Evolutionary conservation across 441 rosid genomes (phyloP), one percentile per base, ranked within the genome.

Genomic region (Breynia disticha): DNA sequence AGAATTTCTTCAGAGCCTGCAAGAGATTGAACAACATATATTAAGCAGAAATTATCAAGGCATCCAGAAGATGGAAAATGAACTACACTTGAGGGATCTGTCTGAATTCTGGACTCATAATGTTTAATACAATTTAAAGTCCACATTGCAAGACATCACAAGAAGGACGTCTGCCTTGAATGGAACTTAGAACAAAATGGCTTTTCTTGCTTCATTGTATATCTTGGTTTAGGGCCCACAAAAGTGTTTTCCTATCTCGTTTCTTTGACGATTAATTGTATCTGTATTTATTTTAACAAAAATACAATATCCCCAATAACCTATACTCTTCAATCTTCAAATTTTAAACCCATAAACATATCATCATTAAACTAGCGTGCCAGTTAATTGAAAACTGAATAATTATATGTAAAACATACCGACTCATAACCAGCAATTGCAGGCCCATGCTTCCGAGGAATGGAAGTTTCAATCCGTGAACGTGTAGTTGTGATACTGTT

Each of bases 391-490:
- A 39, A 11, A 22, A n/a, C 19, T 8, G 32, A 46, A 54, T 56
- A 52, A 60, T 67, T 24, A 24, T 24, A 24, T 2, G 32, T 24
- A 24, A 24, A 67, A 67, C 87, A 50, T 81, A 91, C 98, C 65
- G 86, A 64, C 60, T 93, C 95, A 73, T 93, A 93, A 69, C 97
- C 97, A 60, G 97, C 98, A 72, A 93, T 76, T 3, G 98, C 98
- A 72, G 97, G 97, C 42, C 97, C 97, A 74, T 84, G 96, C 71
- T 88, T 93, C 70, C 95, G 86, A 71, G 98, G 98, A 70, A 93
- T 93, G 21, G 91, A 79, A 63, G 90, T 82, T 72, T 93, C 98
- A 74, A 88, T 79, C 48, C 81, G 78, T 52, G 91, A 70, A 56
- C 97, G 83, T 57, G 86, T 78, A 61, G 75, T 86, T 49, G 97